These are phyloP conservation scores for Vitis hybrid DNA, from an alignment of 177 flowering plant genomes.

Conservation along the genomic window DNA sequence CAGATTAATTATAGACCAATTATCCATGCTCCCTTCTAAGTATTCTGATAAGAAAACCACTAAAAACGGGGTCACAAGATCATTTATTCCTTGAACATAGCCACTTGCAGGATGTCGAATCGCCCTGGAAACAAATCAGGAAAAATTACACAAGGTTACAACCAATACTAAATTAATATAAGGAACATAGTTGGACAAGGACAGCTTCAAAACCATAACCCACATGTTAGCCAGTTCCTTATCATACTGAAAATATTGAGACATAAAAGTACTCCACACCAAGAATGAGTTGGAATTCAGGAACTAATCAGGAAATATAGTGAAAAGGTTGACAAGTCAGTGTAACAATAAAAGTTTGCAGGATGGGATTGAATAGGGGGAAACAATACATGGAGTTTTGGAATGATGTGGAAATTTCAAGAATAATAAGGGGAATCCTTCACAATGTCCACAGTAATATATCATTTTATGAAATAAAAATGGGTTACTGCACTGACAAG, in stretches of 20 bases:
- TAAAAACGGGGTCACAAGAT: constrained; percentile 92
- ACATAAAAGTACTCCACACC: neutral
- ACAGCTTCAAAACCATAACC: neutral
- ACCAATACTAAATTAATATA: too few species aligned
- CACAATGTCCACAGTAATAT: too few species aligned
- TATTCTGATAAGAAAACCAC: constrained; percentile 92
- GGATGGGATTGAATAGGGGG: too few species aligned
- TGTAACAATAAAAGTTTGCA: neutral
- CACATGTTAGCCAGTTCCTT: neutral
- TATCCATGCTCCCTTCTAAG: constrained; percentile 70
- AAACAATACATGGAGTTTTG: neutral
- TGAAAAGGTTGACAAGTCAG: neutral
- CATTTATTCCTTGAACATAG: constrained; percentile 98
- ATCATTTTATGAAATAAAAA: too few species aligned
- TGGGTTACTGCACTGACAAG: too few species aligned
- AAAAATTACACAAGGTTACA: constrained; percentile 5
- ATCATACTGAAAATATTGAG: neutral
- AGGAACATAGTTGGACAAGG: neutral
- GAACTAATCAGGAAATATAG: neutral
- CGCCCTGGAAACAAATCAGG: constrained; percentile 62
- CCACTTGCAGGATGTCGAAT: constrained; percentile 99
- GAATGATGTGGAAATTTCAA: neutral
- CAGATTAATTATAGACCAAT: constrained; percentile 69
- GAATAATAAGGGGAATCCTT: neutral
- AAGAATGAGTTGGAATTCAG: neutral